Percentiles rank a stretch among this genome's conserved stretches.
phyloP scores from a whole-genome alignment of 2,329 filamentous ascomycete species.

The Podosphaera xanthii region DNA sequence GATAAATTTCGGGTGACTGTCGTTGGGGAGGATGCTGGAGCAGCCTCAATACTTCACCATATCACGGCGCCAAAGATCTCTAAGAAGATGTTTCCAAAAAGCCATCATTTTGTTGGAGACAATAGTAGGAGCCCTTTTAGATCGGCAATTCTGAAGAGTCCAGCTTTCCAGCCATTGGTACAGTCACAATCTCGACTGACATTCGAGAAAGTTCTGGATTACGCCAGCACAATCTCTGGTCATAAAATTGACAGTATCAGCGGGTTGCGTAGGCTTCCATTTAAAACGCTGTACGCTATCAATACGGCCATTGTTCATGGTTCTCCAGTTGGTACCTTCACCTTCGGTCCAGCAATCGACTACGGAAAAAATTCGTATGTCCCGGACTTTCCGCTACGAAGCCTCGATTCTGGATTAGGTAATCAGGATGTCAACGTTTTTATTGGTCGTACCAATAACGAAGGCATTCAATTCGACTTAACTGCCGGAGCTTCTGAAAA shows the following conservation, averaged over 20 bases:
- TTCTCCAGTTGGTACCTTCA: neutral
- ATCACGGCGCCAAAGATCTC: conserved; percentile 21
- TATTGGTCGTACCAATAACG: neutral
- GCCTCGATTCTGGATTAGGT: neutral
- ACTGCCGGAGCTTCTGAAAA: too few relatives aligned
- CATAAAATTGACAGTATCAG: neutral
- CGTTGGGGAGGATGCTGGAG: conserved; percentile 27
- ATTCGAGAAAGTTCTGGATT: neutral
- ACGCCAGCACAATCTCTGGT: conserved; percentile 7
- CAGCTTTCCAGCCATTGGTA: conserved; percentile 4
- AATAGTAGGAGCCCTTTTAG: conserved; percentile 18
- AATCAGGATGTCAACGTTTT: neutral
- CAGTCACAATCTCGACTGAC: neutral
- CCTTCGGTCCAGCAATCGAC: neutral
- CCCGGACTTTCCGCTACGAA: neutral
- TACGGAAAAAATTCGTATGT: neutral
- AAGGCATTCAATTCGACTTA: neutral
- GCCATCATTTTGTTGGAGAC: neutral
- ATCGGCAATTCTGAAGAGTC: conserved; percentile 16
- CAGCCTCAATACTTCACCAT: conserved; percentile 29
- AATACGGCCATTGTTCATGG: neutral
- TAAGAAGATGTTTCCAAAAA: neutral
- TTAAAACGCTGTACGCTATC: neutral
- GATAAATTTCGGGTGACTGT: conserved; percentile 25
- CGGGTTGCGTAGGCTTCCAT: neutral